Evolutionary conservation across 352 stramenopile genomes (phyloP).

Genomic region (Globisporangium nunn): DNA sequence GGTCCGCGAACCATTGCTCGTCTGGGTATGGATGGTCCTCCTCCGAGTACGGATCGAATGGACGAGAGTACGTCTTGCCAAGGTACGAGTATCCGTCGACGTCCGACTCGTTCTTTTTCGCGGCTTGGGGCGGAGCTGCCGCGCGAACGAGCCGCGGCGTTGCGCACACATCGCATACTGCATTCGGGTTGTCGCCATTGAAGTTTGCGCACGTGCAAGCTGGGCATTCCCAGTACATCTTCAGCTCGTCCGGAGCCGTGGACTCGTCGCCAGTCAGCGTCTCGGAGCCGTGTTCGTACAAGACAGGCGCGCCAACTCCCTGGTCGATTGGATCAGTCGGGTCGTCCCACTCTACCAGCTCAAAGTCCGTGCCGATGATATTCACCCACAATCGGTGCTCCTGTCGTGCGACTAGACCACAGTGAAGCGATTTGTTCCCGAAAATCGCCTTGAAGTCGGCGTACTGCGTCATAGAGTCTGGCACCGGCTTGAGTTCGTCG

Average conservation of each 20-base stretch:
- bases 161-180: constrained; percentile 72
- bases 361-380: constrained; percentile 82
- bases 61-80: constrained; percentile 48
- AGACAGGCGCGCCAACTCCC: constrained; percentile 60
- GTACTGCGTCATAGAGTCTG: constrained; percentile 88
- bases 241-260: constrained; percentile 36
- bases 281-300: constrained; percentile 25
- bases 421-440: constrained; percentile 82
- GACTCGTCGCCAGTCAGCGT: constrained; percentile 7
- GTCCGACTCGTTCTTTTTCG: constrained; percentile 18
- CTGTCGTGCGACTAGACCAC: constrained; percentile 77
- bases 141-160: constrained; percentile 31
- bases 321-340: constrained; percentile 68
- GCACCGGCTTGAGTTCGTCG: constrained; percentile 87
- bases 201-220: constrained; percentile 84
- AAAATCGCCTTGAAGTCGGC: constrained; percentile 82
- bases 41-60: constrained; percentile 78
- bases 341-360: constrained; percentile 87
- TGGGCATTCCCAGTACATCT: constrained; percentile 87
- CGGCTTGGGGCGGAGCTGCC: constrained; percentile 13
- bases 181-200: constrained; percentile 75
- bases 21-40: constrained; percentile 55
- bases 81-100: constrained; percentile 56
- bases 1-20: constrained; percentile 69
- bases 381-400: constrained; percentile 87